These are phyloP conservation scores for Oryza rufipogon DNA, from an alignment of 176 grass and related monocot species.

Conservation along the genomic window DNA sequence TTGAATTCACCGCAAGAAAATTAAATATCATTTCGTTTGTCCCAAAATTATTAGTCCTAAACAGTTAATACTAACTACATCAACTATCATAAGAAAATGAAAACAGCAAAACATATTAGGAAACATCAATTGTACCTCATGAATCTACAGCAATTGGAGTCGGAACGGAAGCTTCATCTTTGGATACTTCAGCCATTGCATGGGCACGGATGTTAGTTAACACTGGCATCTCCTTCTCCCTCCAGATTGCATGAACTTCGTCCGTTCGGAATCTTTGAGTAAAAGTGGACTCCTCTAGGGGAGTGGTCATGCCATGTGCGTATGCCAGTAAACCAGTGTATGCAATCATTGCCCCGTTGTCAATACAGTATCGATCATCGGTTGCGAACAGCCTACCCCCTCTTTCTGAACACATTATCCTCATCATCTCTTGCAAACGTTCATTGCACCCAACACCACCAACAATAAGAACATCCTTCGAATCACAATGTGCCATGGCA, in stretches of 20 bases:
- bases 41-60: not conserved
- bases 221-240: constrained; percentile 63
- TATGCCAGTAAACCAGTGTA: constrained; percentile 88
- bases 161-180: constrained; percentile 21
- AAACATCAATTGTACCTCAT: constrained; percentile 55
- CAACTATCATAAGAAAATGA: not conserved
- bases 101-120: constrained; percentile 9
- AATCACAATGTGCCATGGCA: constrained; percentile 96
- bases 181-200: constrained; percentile 50
- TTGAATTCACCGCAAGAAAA: not conserved
- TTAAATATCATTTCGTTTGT: not conserved
- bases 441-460: constrained; percentile 92
- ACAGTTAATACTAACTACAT: constrained; percentile 2
- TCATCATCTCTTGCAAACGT: constrained; percentile 92
- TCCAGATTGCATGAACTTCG: constrained; percentile 95
- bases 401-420: constrained; percentile 92
- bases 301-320: constrained; percentile 68
- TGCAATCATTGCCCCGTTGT: constrained; percentile 98
- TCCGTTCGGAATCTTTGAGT: constrained; percentile 93
- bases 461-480: constrained; percentile 89
- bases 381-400: constrained; percentile 77
- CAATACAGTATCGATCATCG: constrained; percentile 93
- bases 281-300: constrained; percentile 80
- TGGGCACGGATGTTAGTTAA: constrained; percentile 33
- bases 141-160: constrained; percentile 57